Percentiles rank a stretch among this genome's conserved stretches.
Evolutionary conservation across 2,329 filamentous ascomycete species (phyloP).

Genomic region (Colletotrichum orbiculare): DNA sequence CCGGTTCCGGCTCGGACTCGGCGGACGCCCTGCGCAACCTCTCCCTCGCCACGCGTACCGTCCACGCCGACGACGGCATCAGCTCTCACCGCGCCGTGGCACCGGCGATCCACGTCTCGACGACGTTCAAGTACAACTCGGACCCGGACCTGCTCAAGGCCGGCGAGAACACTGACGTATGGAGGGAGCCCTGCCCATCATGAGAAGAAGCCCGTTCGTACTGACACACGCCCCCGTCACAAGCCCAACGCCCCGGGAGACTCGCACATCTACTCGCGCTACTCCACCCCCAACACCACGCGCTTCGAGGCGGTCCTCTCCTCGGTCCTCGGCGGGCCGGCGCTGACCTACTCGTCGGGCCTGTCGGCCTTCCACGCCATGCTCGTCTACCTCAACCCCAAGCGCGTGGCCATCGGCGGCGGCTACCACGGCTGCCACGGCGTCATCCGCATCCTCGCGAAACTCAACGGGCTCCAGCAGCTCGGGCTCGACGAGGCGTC

Average conservation of each 20-base stretch:
- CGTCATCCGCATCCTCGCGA: slow-evolving; percentile 78
- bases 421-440: slow-evolving; percentile 97
- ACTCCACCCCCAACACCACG: slow-evolving; percentile 81
- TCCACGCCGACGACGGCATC: slow-evolving; percentile 85
- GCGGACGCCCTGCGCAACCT: slow-evolving; percentile 47
- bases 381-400: slow-evolving; percentile 85
- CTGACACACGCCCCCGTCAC: slow-evolving; percentile 9
- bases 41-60: slow-evolving; percentile 75
- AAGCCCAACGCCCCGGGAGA: slow-evolving; percentile 65
- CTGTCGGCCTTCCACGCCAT: slow-evolving; percentile 90
- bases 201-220: no score
- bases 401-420: slow-evolving; percentile 81
- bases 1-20: slow-evolving; percentile 10
- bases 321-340: slow-evolving; percentile 75
- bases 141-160: slow-evolving; percentile 73
- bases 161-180: slow-evolving; percentile 67
- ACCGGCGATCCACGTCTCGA: slow-evolving; percentile 89
- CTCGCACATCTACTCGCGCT: slow-evolving; percentile 85
- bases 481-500: slow-evolving; percentile 66
- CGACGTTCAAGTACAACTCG: slow-evolving; percentile 84
- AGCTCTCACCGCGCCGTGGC: slow-evolving; percentile 83
- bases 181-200: no score
- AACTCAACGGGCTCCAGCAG: slow-evolving; percentile 79
- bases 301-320: slow-evolving; percentile 87
- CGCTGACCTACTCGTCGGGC: slow-evolving; percentile 84